These are phyloP conservation scores for Lactifluus rugatus DNA, from an alignment of 768 basidiomycete genomes.

Conservation along the genomic window DNA sequence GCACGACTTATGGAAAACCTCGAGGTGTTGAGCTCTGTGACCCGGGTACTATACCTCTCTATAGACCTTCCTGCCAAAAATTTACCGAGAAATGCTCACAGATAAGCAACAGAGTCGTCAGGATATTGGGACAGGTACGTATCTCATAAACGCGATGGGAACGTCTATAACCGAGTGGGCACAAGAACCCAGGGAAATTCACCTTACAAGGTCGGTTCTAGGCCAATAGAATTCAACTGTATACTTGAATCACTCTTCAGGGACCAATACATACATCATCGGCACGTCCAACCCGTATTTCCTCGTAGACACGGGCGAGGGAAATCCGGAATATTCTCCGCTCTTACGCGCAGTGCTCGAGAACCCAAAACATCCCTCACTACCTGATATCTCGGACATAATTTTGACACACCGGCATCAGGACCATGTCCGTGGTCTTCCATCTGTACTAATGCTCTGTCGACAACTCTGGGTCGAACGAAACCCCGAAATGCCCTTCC, in stretches of 20 bases:
- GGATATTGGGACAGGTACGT: constrained; percentile 67
- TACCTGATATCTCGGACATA: constrained; percentile 74
- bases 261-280: constrained; percentile 85
- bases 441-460: constrained; percentile 57
- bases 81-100: constrained; percentile 23
- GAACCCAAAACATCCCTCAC: constrained; percentile 29
- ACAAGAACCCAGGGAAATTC: constrained; percentile 79
- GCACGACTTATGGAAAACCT: constrained; percentile 37
- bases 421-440: constrained; percentile 78
- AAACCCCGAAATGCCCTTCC: constrained; percentile 33
- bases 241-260: constrained; percentile 28
- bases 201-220: constrained; percentile 64
- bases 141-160: neutral
- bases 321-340: constrained; percentile 54
- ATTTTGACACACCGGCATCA: constrained; percentile 85
- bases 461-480: constrained; percentile 49
- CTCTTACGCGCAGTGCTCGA: constrained; percentile 53
- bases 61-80: neutral
- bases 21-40: constrained; percentile 42
- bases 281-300: constrained; percentile 62
- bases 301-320: constrained; percentile 80
- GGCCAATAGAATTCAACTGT: neutral
- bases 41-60: constrained; percentile 34
- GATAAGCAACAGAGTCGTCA: constrained; percentile 59
- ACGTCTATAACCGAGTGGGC: neutral